phyloP scores from a whole-genome alignment of 2,329 filamentous ascomycete genomes.

The Hypocreales sp. region DNA sequence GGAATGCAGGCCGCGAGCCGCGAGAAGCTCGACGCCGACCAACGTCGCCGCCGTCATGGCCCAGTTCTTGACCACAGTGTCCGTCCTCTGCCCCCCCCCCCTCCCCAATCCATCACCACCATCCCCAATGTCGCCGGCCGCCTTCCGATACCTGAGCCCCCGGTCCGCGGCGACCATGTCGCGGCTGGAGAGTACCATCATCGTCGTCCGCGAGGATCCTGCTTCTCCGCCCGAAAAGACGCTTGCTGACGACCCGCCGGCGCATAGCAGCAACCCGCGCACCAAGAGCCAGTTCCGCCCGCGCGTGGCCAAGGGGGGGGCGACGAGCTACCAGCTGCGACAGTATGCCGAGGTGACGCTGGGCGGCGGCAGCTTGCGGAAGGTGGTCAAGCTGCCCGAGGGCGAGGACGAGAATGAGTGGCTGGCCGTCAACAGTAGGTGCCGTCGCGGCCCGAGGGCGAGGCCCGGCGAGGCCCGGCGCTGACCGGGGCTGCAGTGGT shows the following conservation, averaged over 20 bases:
- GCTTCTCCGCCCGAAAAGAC: conserved; percentile 7
- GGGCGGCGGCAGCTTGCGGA: conserved; percentile 83
- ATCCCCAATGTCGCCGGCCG: conserved; percentile 5
- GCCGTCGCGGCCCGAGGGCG: no score
- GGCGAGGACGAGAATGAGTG: conserved; percentile 97
- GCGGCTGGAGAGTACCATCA: conserved; percentile 14
- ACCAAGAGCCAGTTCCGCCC: conserved; percentile 86
- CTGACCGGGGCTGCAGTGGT: conserved; percentile 48
- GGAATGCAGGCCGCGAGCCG: conserved; percentile 17
- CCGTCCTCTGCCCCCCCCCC: conserved; percentile 7
- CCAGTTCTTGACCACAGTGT: conserved; percentile 27
- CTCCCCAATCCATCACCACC: background rate
- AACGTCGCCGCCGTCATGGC: conserved; percentile 14
- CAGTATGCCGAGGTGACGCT: conserved; percentile 97
- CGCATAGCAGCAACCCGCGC: conserved; percentile 55
- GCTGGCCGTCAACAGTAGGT: conserved; percentile 82
- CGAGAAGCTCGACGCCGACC: conserved; percentile 4
- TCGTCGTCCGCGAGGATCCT: conserved; percentile 15
- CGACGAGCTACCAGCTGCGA: conserved; percentile 77
- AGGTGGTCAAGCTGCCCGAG: conserved; percentile 92
- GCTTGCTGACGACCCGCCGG: conserved; percentile 14
- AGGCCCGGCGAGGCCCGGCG: no score
- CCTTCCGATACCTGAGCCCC: conserved; percentile 17
- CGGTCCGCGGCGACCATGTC: conserved; percentile 16
- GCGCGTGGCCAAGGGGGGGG: conserved; percentile 74